These are phyloP conservation scores for Tricholoma hemisulphureum DNA, from an alignment of 768 basidiomycete species.

Conservation along the genomic window DNA sequence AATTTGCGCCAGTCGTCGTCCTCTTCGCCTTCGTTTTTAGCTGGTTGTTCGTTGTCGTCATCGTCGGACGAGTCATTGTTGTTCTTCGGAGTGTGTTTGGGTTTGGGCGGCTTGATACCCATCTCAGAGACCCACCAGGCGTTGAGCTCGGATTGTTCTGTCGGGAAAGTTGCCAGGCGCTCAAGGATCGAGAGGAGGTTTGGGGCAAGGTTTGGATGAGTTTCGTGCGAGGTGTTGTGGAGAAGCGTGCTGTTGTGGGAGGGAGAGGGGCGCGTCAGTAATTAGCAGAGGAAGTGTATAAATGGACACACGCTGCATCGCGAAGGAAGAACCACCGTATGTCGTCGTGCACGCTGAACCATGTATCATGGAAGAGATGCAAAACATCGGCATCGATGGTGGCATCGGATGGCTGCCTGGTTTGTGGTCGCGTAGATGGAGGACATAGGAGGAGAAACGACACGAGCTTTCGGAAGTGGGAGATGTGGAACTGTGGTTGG, in stretches of 20 bases:
- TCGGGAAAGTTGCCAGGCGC: conserved; percentile 70
- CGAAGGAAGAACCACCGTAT: conserved; percentile 88
- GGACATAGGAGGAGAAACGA: conserved; percentile 62
- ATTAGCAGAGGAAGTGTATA: background rate
- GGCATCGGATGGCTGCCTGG: conserved; percentile 20
- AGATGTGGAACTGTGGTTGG: conserved; percentile 65
- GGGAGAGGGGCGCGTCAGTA: conserved; percentile 1
- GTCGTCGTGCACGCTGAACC: conserved; percentile 79
- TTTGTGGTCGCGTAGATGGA: conserved; percentile 35
- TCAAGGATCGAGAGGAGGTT: conserved; percentile 67
- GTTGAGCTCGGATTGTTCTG: conserved; percentile 63
- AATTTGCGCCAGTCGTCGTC: conserved; percentile 81
- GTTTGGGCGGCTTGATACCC: conserved; percentile 52
- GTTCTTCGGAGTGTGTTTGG: conserved; percentile 40
- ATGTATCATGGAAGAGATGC: conserved; percentile 62
- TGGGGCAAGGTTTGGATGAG: conserved; percentile 37
- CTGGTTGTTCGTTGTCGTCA: conserved; percentile 28
- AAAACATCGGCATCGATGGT: conserved; percentile 59
- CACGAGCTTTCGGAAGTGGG: conserved; percentile 66
- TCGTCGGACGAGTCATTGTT: conserved; percentile 34
- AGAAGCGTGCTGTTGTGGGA: conserved; percentile 31
- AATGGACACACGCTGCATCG: conserved; percentile 60
- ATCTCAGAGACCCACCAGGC: conserved; percentile 79
- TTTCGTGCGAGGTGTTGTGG: conserved; percentile 26
- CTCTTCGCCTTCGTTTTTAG: conserved; percentile 27